Evolutionary conservation across 768 basidiomycete genomes (phyloP).

Genomic region (Boletus pseudopeckii): DNA sequence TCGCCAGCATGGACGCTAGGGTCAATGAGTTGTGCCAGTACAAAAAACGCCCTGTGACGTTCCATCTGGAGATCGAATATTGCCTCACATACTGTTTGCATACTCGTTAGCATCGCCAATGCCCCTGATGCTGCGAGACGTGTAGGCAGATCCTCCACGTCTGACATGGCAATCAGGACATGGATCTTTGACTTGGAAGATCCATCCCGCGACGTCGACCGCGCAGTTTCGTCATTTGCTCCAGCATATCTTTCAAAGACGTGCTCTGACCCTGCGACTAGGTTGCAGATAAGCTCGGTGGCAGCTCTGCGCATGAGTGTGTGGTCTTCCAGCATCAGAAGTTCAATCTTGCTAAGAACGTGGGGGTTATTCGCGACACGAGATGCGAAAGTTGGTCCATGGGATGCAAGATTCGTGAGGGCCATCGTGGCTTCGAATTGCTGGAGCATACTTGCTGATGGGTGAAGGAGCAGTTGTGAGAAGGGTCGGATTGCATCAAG

Average conservation of each 20-base stretch:
- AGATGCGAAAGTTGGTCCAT: conserved; percentile 59
- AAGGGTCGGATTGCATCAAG: conserved; percentile 85
- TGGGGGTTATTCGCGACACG: conserved; percentile 63
- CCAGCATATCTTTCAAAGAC: conserved; percentile 74
- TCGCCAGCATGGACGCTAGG: conserved; percentile 40
- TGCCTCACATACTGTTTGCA: conserved; percentile 54
- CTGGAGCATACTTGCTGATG: conserved; percentile 70
- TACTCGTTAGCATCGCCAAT: conserved; percentile 72
- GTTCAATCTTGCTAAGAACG: conserved; percentile 63
- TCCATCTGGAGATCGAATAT: conserved; percentile 66
- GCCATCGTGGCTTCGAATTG: conserved; percentile 95
- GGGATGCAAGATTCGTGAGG: conserved; percentile 88
- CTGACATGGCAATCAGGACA: conserved; percentile 78
- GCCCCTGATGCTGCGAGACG: conserved; percentile 89
- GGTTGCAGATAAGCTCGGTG: conserved; percentile 89
- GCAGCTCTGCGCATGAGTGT: conserved; percentile 80
- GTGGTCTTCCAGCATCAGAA: conserved; percentile 80
- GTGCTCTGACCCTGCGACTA: conserved; percentile 71
- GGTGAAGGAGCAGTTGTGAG: conserved; percentile 65
- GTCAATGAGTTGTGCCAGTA: conserved; percentile 67
- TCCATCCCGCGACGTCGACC: conserved; percentile 41
- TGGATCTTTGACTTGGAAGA: conserved; percentile 62
- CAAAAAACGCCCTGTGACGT: conserved; percentile 56
- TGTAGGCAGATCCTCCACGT: conserved; percentile 82
- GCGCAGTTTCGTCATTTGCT: conserved; percentile 25